Evolutionary conservation across 495 filamentous ascomycete genomes (phyloP).

Genomic region (Stereocaulon alpinum): DNA sequence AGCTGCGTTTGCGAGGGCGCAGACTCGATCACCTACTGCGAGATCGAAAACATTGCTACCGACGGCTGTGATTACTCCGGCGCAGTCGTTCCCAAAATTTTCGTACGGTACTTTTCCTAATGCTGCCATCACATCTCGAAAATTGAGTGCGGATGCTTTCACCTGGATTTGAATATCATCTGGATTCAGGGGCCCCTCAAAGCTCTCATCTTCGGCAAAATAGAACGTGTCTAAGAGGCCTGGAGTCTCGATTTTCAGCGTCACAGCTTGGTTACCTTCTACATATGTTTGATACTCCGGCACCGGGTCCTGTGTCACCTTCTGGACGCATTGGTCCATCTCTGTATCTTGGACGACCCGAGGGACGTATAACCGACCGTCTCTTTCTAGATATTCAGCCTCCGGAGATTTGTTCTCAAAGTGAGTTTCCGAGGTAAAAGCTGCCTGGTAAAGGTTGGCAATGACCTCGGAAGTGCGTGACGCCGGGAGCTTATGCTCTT

Average conservation of each 20-base stretch:
- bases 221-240: background rate
- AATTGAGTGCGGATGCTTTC: slow-evolving; percentile 44
- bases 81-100: slow-evolving; percentile 39
- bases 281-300: slow-evolving; percentile 17
- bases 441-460: slow-evolving; percentile 5
- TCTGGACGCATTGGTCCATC: background rate
- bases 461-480: slow-evolving; percentile 7
- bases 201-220: background rate
- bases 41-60: slow-evolving; percentile 25
- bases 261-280: background rate
- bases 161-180: slow-evolving; percentile 26
- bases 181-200: slow-evolving; percentile 2
- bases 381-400: background rate
- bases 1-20: background rate
- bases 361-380: slow-evolving; percentile 5
- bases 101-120: slow-evolving; percentile 36
- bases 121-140: slow-evolving; percentile 40
- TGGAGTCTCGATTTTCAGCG: background rate
- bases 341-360: slow-evolving; percentile 7
- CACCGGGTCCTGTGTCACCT: slow-evolving; percentile 17
- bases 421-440: slow-evolving; percentile 9
- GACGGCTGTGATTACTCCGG: slow-evolving; percentile 40
- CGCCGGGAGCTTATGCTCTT: background rate
- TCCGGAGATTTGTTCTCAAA: background rate
- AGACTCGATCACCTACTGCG: slow-evolving; percentile 7